Evolutionary conservation across 2,329 filamentous ascomycete species (phyloP), one percentile per base, ranked within the genome.

Genomic region (Monilinia fructicola): DNA sequence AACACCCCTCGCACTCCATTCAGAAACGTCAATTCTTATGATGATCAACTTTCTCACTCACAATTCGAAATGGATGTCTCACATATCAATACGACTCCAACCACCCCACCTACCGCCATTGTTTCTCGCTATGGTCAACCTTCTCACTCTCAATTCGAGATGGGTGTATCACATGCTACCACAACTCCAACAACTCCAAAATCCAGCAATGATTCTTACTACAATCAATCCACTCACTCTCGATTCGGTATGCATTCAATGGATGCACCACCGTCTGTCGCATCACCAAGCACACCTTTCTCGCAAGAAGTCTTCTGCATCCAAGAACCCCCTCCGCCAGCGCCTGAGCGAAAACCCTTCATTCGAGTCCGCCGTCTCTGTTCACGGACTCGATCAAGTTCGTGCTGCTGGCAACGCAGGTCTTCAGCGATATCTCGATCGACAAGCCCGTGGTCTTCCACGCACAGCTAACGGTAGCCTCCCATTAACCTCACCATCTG

Each of bases 321-420:
- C 50, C 18, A 63, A 42, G 60, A 61, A 61, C 2, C 35, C 60
- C 7, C 46, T 53, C 21, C 54, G 55, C 21, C 64, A 61, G 31
- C 38, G 64, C 14, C 35, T 66, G 16, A 66, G 64, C n/a, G 55
- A 61, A 14, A 66, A 61, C 10, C 64, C 64, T 9, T 60, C 58
- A 1, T 66, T 66, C 4, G 64, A 66, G 11, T 61, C 64, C 3
- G 64, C 64, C 4, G 31, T 66, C 26, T 52, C 64, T 18, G 48
- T 61, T 53, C 46, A 53, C n/a, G 64, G 64, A 5, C 55, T 66
- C n/a, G 64, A 55, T 18, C 23, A 26, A 61, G 48, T 50, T 28
- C 64, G 48, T 4, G 64, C 64, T 50, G 44, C 58, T 1, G 58
- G 58, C 14, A 61, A 26, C 0, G n/a, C 23, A 23, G 58, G 58